Evolutionary conservation across 805 yeast species (phyloP).

Genomic region (Candida piceae): DNA sequence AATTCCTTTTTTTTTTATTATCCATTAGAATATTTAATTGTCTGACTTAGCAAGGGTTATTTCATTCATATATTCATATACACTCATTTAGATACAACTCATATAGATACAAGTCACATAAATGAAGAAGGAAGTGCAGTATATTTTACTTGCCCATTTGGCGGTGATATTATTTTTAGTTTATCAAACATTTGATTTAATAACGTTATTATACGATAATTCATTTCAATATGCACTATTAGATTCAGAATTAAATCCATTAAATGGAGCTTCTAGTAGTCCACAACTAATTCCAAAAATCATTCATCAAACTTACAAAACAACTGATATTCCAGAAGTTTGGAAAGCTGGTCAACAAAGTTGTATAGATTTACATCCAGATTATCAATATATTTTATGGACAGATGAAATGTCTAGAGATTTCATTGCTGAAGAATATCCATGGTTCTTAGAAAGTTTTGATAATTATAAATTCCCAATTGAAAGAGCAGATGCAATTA

Average conservation of each 20-base stretch:
- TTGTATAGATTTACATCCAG: slow-evolving; percentile 78
- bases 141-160: slow-evolving; percentile 55
- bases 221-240: slow-evolving; percentile 58
- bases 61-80: no score
- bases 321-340: slow-evolving; percentile 66
- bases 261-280: slow-evolving; percentile 32
- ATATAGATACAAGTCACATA: no score
- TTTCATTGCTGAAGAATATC: slow-evolving; percentile 72
- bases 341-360: slow-evolving; percentile 78
- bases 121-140: slow-evolving; percentile 65
- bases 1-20: no score
- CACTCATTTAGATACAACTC: no score
- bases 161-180: slow-evolving; percentile 47
- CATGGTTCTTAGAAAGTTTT: slow-evolving; percentile 82
- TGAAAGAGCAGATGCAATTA: slow-evolving; percentile 84
- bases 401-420: slow-evolving; percentile 79
- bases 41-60: no score
- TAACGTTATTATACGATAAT: slow-evolving; percentile 71
- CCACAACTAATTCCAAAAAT: slow-evolving; percentile 76
- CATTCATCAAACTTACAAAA: slow-evolving; percentile 90
- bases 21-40: no score
- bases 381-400: slow-evolving; percentile 85
- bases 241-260: slow-evolving; percentile 57
- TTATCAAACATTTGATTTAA: slow-evolving; percentile 67
- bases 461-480: slow-evolving; percentile 76